Percentiles rank a stretch among this genome's conserved stretches.
phyloP scores from a whole-genome alignment of 1,284 basidiomycete genomes.

The Tilletia walkeri region DNA sequence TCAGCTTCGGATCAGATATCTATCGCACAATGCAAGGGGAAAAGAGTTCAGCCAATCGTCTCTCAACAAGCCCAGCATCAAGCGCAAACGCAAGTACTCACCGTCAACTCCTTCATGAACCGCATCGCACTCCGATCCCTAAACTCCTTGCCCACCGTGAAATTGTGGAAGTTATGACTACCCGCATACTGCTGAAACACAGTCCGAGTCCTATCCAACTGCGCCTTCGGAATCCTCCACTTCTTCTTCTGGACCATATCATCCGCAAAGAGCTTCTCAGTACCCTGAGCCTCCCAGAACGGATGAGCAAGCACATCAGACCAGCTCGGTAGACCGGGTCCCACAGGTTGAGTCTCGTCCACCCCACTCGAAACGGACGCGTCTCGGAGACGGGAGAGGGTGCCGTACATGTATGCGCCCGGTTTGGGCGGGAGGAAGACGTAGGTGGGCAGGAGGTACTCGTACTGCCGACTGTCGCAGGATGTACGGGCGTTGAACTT shows the following conservation, averaged over 20 bases:
- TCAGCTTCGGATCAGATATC: constrained; percentile 61
- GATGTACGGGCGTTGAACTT: constrained; percentile 81
- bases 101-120: constrained; percentile 80
- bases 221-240: constrained; percentile 34
- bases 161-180: constrained; percentile 85
- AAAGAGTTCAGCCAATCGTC: no score
- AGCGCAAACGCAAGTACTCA: constrained; percentile 55
- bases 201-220: constrained; percentile 33
- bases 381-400: constrained; percentile 32
- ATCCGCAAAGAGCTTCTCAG: constrained; percentile 30
- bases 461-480: constrained; percentile 85
- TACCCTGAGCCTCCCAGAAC: constrained; percentile 46
- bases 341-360: constrained; percentile 15
- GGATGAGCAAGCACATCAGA: constrained; percentile 41
- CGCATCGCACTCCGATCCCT: constrained; percentile 76
- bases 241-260: constrained; percentile 46
- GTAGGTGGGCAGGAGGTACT: constrained; percentile 94
- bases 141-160: constrained; percentile 84
- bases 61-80: not conserved
- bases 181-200: constrained; percentile 41
- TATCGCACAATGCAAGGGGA: constrained; percentile 19
- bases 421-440: constrained; percentile 87
- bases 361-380: not conserved
- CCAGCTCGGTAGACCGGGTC: constrained; percentile 20
- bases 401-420: constrained; percentile 54